Conservation (phyloP, 2,329 filamentous ascomycete species). For the Nemania serpens region DNA sequence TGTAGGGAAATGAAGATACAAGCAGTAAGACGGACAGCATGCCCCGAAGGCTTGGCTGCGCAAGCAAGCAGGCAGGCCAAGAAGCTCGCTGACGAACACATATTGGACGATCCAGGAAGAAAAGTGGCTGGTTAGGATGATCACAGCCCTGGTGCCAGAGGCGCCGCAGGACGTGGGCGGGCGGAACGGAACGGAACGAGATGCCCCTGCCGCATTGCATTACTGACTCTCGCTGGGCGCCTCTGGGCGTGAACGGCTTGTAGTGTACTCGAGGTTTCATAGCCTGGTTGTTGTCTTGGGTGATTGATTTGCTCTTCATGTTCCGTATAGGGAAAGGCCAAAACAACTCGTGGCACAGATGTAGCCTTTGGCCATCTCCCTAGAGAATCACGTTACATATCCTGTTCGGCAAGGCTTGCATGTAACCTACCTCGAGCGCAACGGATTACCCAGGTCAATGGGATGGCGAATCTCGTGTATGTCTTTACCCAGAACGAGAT, state of each 20-base stretch:
- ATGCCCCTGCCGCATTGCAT: slow-evolving; percentile 26
- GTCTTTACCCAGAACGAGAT: slow-evolving; percentile 11
- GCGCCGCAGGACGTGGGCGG: slow-evolving; percentile 18
- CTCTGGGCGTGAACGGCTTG: slow-evolving; percentile 16
- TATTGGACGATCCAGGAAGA: slow-evolving; percentile 13
- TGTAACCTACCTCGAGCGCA: slow-evolving; percentile 6
- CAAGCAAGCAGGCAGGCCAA: slow-evolving; percentile 24
- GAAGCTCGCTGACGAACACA: slow-evolving; percentile 17
- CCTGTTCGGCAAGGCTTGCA: slow-evolving; percentile 10
- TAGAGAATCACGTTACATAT: neutral
- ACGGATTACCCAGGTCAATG: neutral
- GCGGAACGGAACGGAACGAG: slow-evolving; percentile 30
- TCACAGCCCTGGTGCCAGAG: slow-evolving; percentile 22
- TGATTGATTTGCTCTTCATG: neutral
- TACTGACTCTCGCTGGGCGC: slow-evolving; percentile 17
- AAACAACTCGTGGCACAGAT: neutral
- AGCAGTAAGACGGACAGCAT: slow-evolving; percentile 27
- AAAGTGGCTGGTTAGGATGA: slow-evolving; percentile 24
- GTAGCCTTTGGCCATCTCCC: neutral
- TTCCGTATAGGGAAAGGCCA: slow-evolving; percentile 5
- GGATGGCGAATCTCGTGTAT: slow-evolving; percentile 4
- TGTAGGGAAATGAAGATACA: slow-evolving; percentile 18
- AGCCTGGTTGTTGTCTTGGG: slow-evolving; percentile 1
- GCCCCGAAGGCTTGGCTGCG: slow-evolving; percentile 29
- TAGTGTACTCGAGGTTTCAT: slow-evolving; percentile 11